Evolutionary conservation across 345 rosid genomes (phyloP), one percentile per base, ranked within the genome.

Genomic region (Citrus reticulata): DNA sequence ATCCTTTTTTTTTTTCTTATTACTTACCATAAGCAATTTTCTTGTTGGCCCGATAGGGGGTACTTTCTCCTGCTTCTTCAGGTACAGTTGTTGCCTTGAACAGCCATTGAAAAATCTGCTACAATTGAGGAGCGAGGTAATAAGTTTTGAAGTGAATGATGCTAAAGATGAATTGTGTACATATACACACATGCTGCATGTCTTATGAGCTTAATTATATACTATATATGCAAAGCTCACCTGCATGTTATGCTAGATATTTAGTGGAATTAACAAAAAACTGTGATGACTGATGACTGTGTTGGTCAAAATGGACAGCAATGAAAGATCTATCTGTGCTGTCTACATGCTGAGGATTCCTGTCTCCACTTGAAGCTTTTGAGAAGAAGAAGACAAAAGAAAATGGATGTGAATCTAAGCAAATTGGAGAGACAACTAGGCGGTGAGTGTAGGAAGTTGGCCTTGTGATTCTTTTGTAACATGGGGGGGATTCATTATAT

Each of bases 61-160:
- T 24, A 55, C 73, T 69, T 9, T 79, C 77, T 65, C 32, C 80
- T 54, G 69, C 67, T 85, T 81, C 81, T 57, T 83, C 89, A 69
- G 81, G 88, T 62, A 13, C 51, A 46, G 51, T 46, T 13, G 88
- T 83, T 35, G 46, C 81, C 83, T 83, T 87, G 73, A 86, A 84
- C 75, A 86, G 88, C 91, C 93, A 69, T 8, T 76, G 93, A 72
- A 91, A 73, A 81, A 92, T 88, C 97, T 95, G 97, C 81, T 83
- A 85, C 63, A 82, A 78, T 74, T 60, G 63, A 83, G 9, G 42
- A 37, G 49, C 77, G 39, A 65, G 24, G 62, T 54, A 17, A 71
- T 74, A 68, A 79, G 60, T 39, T 51, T 42, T 69, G 71, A 51
- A 32, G 11, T 9, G 14, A 2, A 29, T 22, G 7, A 57, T 57